Conservation (phyloP, 352 stramenopile genomes). For the Pythium rhizo-oryzae region DNA sequence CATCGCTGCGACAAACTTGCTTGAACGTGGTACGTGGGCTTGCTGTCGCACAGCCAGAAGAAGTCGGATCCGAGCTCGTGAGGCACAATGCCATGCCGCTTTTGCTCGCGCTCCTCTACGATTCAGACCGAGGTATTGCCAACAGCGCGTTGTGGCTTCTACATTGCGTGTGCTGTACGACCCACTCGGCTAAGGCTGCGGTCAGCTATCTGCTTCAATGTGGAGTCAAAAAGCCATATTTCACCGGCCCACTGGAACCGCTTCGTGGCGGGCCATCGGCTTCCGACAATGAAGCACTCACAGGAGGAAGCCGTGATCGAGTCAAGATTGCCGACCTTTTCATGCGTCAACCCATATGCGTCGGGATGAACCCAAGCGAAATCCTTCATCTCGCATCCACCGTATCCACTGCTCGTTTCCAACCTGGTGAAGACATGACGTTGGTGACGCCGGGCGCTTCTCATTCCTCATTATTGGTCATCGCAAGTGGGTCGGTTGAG, state of each 20-base stretch:
- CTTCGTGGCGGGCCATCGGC: background rate
- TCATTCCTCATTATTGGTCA: background rate
- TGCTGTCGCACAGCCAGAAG: background rate
- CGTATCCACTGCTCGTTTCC: background rate
- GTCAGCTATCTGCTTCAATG: background rate
- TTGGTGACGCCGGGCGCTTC: background rate
- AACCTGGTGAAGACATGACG: background rate
- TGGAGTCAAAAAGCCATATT: background rate
- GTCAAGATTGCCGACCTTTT: slow-evolving; percentile 9
- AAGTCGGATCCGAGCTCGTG: background rate
- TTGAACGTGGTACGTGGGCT: background rate
- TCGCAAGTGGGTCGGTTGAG: slow-evolving; percentile 13
- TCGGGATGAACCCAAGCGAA: background rate
- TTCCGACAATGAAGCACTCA: too few relatives aligned
- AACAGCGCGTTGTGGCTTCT: slow-evolving; percentile 6
- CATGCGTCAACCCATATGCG: slow-evolving; percentile 12
- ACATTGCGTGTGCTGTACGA: slow-evolving; percentile 1
- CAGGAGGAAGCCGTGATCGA: slow-evolving; percentile 7
- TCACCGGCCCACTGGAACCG: background rate
- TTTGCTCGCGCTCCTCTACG: slow-evolving; percentile 4
- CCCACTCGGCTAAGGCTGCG: background rate
- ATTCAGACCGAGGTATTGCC: background rate
- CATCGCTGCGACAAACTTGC: background rate
- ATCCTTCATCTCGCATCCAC: slow-evolving; percentile 5
- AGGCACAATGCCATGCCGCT: background rate